A percentile compares a stretch with the other conserved stretches of the same genome.
Evolutionary conservation across 495 filamentous ascomycete genomes (phyloP).

Genomic region (Poronia punctata): DNA sequence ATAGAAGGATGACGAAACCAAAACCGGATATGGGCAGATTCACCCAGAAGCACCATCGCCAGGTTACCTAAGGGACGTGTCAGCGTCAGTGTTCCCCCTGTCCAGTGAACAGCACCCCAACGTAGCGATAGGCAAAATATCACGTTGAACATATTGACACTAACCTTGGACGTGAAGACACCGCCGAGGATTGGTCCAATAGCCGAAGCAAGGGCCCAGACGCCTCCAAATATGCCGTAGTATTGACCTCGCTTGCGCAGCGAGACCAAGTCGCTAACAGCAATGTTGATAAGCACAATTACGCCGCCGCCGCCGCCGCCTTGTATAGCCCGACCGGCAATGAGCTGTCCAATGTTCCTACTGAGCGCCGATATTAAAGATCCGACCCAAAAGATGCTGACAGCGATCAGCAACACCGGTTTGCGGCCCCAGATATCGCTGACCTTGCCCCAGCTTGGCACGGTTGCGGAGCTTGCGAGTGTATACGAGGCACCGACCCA

Average conservation of each 20-base stretch:
- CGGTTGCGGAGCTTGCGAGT: conserved; percentile 60
- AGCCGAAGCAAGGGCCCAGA: conserved; percentile 65
- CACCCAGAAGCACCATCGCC: conserved; percentile 30
- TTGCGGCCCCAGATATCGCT: conserved; percentile 83
- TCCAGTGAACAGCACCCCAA: conserved; percentile 28
- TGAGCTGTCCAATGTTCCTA: conserved; percentile 61
- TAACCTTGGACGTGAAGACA: conserved; percentile 51
- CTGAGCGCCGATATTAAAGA: conserved; percentile 65
- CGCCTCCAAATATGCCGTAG: conserved; percentile 49
- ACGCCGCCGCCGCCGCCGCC: conserved; percentile 75
- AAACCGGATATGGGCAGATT: conserved; percentile 58
- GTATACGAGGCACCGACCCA: conserved; percentile 67
- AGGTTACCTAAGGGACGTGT: conserved; percentile 22
- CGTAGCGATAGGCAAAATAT: conserved; percentile 22
- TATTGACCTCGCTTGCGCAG: conserved; percentile 58
- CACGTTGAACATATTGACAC: not conserved
- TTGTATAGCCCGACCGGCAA: conserved; percentile 69
- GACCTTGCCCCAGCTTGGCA: conserved; percentile 70
- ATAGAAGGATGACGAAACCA: conserved; percentile 55
- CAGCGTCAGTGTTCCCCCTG: not conserved
- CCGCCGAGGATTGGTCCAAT: conserved; percentile 72
- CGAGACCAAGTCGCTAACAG: conserved; percentile 69
- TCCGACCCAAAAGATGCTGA: conserved; percentile 64
- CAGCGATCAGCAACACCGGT: conserved; percentile 63
- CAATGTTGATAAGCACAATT: conserved; percentile 71